Evolutionary conservation across 2,329 filamentous ascomycete species (phyloP).

Genomic region (Talaromyces sp.): DNA sequence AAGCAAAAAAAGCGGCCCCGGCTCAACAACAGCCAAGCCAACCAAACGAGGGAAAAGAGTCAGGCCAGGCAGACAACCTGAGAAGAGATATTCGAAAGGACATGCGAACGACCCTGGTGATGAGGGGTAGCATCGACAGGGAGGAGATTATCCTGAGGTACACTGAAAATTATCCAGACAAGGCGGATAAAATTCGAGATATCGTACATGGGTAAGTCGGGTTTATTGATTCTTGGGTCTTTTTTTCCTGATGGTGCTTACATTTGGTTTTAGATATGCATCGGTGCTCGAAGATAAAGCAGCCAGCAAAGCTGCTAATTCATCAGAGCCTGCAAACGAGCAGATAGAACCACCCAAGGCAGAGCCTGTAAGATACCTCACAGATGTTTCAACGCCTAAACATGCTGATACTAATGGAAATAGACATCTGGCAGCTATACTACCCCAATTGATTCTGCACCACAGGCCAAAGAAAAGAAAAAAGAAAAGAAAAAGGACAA

Average conservation of each 20-base stretch:
- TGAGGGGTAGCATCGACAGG: slow-evolving; percentile 6
- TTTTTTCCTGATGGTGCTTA: background rate
- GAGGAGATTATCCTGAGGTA: slow-evolving; percentile 3
- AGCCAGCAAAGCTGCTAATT: slow-evolving; percentile 2
- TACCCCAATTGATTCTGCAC: background rate
- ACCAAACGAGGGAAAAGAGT: background rate
- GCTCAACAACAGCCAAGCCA: background rate
- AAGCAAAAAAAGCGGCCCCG: background rate
- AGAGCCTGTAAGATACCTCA: background rate
- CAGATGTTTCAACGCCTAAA: background rate
- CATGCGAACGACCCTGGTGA: slow-evolving; percentile 5
- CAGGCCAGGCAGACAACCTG: background rate
- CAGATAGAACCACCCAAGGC: background rate
- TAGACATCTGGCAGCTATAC: background rate
- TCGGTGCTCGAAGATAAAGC: slow-evolving; percentile 3
- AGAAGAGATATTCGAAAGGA: slow-evolving; percentile 14
- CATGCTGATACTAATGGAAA: background rate
- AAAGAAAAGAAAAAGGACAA: slow-evolving; percentile 5
- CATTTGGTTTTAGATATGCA: slow-evolving; percentile 2
- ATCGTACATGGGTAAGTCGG: slow-evolving; percentile 5
- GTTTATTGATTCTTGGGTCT: background rate
- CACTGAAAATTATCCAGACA: background rate
- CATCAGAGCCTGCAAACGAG: background rate
- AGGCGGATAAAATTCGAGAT: slow-evolving; percentile 2
- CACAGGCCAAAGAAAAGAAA: background rate